Base-by-base conservation (phyloP, 768 basidiomycete species). In the Nevesoporus exiguus region DNA sequence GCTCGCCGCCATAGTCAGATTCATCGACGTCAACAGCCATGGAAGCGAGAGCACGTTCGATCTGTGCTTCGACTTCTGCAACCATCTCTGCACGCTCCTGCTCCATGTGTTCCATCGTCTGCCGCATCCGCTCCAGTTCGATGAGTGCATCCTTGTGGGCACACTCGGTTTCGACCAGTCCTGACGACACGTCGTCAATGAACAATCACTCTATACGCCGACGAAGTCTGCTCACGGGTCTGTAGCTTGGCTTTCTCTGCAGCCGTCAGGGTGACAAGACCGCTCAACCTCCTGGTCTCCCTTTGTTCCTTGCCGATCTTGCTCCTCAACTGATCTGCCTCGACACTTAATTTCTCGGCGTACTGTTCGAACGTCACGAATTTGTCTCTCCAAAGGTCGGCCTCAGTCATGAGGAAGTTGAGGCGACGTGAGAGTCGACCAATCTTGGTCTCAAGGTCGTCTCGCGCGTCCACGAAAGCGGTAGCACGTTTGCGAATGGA, bases 311-410 rank as follows among this genome's bases (percentile, higher is more conserved):
- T 89, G 69, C 90, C 91, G 67, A 96, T 93, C 76, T 92, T 94
- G 27, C 81, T 70, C 59, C 92, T 79, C 60, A 97, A 75, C 54
- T 96, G 91, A 30, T 81, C 83, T 34, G 93, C 93, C 71, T 97
- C 94, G 17, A 77, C 79, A 61, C 89, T 91, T 29, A 97, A 79
- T 65, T 89, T 88, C 75, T 95, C 93, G 8, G 94, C 93, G 66
- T 95, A 94, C 69, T 88, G 86, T 69, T 97, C 94, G 61, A 97
- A 96, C 14, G 89, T 88, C 47, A 94, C 89, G 62, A 96, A 96
- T 66, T 94, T 95, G 72, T 93, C 88, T 56, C 92, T 78, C 93
- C 93, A 96, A 44, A 93, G 73, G 63, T 93, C 90, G 6, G 84
- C 85, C 70, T 93, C 91, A 1, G 90, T 91, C 88, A 93, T 91